Percentiles rank a stretch among this genome's conserved stretches.
These are phyloP conservation scores for Ceratobasidium sp. DNA, from an alignment of 1,284 basidiomycete genomes.

Conservation along the genomic window DNA sequence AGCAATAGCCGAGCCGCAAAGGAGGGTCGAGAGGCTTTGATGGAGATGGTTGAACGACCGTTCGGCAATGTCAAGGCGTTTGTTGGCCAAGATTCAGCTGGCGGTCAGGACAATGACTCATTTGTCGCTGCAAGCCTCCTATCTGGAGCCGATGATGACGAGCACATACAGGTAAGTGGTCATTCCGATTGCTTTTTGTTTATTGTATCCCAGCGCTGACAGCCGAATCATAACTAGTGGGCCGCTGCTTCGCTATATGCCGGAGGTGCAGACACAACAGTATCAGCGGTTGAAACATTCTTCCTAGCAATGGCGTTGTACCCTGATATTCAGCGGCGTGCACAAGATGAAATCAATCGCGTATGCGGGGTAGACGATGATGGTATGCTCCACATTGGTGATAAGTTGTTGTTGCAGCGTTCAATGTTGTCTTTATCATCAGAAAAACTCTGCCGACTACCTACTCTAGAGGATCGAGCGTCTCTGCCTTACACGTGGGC, in stretches of 20 bases:
- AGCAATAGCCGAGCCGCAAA: slow-evolving; percentile 12
- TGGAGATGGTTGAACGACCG: slow-evolving; percentile 45
- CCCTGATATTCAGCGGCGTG: slow-evolving; percentile 58
- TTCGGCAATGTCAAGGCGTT: slow-evolving; percentile 33
- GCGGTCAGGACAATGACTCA: slow-evolving; percentile 10
- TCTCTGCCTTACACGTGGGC: slow-evolving; percentile 40
- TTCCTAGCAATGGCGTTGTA: slow-evolving; percentile 56
- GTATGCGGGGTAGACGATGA: slow-evolving; percentile 48
- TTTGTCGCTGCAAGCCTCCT: slow-evolving; percentile 34
- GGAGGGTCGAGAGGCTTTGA: slow-evolving; percentile 26
- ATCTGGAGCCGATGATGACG: slow-evolving; percentile 21
- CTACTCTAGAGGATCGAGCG: slow-evolving; percentile 19
- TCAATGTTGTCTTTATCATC: background rate
- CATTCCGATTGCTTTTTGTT: background rate
- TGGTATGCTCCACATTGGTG: background rate
- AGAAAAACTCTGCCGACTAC: slow-evolving; percentile 25
- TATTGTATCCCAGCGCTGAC: background rate
- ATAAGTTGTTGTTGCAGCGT: background rate
- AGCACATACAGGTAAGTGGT: slow-evolving; percentile 39
- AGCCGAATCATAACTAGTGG: slow-evolving; percentile 26
- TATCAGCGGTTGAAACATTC: slow-evolving; percentile 50
- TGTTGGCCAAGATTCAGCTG: background rate
- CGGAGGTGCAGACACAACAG: slow-evolving; percentile 51
- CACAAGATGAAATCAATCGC: slow-evolving; percentile 58
- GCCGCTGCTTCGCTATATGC: slow-evolving; percentile 39